Evolutionary conservation across 768 basidiomycete genomes (phyloP).

Genomic region (Boletus pseudo-olivaceus): DNA sequence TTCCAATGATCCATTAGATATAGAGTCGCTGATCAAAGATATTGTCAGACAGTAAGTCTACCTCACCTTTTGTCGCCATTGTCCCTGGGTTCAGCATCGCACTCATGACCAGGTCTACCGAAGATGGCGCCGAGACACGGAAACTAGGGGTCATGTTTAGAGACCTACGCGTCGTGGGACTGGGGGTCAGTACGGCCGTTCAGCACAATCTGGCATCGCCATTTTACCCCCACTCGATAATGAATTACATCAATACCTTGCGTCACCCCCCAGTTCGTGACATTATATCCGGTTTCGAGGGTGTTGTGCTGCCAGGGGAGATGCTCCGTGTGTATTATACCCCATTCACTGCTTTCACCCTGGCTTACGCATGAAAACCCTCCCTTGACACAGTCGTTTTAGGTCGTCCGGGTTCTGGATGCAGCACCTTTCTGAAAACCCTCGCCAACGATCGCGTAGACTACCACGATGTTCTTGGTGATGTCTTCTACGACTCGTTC

Average conservation of each 20-base stretch:
- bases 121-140: constrained; percentile 33
- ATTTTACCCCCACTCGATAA: constrained; percentile 42
- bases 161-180: constrained; percentile 50
- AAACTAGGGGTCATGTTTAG: constrained; percentile 50
- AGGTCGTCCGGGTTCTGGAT: constrained; percentile 72
- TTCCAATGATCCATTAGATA: background rate
- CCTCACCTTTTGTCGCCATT: no score
- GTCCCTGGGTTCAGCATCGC: background rate
- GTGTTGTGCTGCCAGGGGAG: constrained; percentile 64
- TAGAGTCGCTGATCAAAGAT: constrained; percentile 16
- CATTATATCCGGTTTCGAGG: constrained; percentile 63
- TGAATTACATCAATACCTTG: constrained; percentile 38
- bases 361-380: background rate
- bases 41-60: constrained; percentile 13
- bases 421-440: constrained; percentile 49
- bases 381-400: constrained; percentile 58
- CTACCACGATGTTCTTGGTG: constrained; percentile 39
- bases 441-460: constrained; percentile 44
- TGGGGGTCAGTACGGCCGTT: constrained; percentile 40
- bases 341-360: constrained; percentile 7
- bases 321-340: constrained; percentile 65
- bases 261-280: constrained; percentile 50
- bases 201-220: constrained; percentile 53
- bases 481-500: constrained; percentile 46
- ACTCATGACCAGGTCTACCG: constrained; percentile 26